These are phyloP conservation scores for Melaleuca alternifolia DNA, from an alignment of 345 rosid species.

Conservation along the genomic window DNA sequence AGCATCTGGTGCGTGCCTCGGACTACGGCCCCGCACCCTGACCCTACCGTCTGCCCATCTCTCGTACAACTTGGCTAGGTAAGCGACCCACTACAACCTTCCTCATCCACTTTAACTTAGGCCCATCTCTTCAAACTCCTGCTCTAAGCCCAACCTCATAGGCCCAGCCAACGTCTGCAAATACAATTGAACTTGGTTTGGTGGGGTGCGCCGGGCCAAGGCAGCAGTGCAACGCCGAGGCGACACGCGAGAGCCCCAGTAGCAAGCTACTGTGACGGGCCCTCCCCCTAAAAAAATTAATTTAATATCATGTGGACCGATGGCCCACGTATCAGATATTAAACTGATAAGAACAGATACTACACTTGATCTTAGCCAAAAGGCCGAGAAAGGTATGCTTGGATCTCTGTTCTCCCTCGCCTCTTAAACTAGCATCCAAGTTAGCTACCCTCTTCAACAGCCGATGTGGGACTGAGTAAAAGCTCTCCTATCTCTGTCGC, in stretches of 20 bases:
- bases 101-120: too few relatives aligned
- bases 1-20: too few relatives aligned
- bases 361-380: conserved; percentile 63
- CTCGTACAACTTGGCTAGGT: too few relatives aligned
- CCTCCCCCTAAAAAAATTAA: conserved; percentile 12
- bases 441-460: not conserved
- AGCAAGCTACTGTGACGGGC: not conserved
- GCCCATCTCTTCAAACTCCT: too few relatives aligned
- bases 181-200: too few relatives aligned
- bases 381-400: conserved; percentile 56
- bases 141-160: too few relatives aligned
- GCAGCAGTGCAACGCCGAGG: not conserved
- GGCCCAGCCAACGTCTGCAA: too few relatives aligned
- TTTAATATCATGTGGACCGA: conserved; percentile 30
- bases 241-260: not conserved
- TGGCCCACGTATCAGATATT: conserved; percentile 43
- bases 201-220: not conserved
- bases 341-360: conserved; percentile 57
- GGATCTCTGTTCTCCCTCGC: accelerated
- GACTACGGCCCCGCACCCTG: too few relatives aligned
- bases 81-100: too few relatives aligned
- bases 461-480: not conserved
- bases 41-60: too few relatives aligned
- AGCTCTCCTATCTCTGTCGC: not conserved
- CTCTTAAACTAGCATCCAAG: not conserved